Evolutionary conservation across 1,284 basidiomycete genomes (phyloP), one percentile per base, ranked within the genome.

Genomic region (Cutaneotrichosporon daszewskae): DNA sequence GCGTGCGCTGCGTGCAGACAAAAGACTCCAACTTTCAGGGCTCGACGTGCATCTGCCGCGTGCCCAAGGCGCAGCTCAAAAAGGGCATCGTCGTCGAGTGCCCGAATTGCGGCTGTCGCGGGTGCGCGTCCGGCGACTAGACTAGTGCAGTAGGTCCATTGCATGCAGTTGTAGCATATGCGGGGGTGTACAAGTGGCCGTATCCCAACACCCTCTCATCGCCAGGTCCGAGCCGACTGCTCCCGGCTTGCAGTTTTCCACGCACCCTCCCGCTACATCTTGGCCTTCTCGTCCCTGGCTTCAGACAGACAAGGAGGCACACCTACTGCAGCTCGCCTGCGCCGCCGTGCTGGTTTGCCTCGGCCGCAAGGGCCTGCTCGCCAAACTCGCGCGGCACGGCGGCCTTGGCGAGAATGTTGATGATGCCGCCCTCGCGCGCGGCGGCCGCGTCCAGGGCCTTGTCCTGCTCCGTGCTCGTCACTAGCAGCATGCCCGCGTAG

Each of bases 11-110:
- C 72, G 96, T 99, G 45, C 94, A 97, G 73, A 90, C 90, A 3
- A 81, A 81, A 86, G 95, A 97, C 68, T 97, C 96, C 91, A 98
- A 97, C 74, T 96, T 97, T 65, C 85, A 94, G 75, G 95, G 95
- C 7, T 95, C 91, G n/a, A 95, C 95, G 23, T 99, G 95, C 69
- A 86, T 98, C 48, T 99, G 95, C 68, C 81, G 95, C 55, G 92
- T 98, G 37, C 95, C 95, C 3, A 97, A 96, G 69, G 84, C 87
- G 4, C 85, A 90, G 60, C 77, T 99, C 20, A 85, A 90, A 47
- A 76, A 81, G 43, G 94, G 91, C 5, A 90, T 87, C 3, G 77
- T 97, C n/a, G 94, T 98, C 0, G 89, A 97, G 72, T 97, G 92
- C 72, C 86, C 87, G 37, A 90, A 95, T 66, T 97, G 92, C 71